Percentiles rank a stretch among this genome's conserved stretches.
Conservation (phyloP, 164 flowering plant genomes). For the Annona squamosa region DNA sequence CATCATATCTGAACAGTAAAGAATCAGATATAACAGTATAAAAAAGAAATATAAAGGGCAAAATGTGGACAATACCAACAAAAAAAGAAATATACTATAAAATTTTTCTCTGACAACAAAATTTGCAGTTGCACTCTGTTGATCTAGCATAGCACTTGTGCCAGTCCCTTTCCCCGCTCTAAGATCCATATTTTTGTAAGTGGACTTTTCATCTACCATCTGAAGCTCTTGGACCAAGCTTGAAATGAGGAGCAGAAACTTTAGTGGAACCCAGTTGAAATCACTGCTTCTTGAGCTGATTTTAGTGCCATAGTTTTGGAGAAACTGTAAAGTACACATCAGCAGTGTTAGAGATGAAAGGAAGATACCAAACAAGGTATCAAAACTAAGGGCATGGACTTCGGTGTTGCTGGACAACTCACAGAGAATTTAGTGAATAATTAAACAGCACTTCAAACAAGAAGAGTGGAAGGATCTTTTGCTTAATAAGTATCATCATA, state of each 20-base stretch:
- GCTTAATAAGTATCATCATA: too few species aligned
- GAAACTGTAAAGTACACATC: conserved; percentile 44
- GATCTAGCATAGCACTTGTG: conserved; percentile 15
- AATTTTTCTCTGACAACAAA: conserved; percentile 30
- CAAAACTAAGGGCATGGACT: too few species aligned
- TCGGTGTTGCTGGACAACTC: too few species aligned
- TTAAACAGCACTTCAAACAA: too few species aligned
- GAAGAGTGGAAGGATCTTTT: too few species aligned
- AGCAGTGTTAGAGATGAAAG: not conserved
- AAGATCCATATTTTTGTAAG: conserved; percentile 14
- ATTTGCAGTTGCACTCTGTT: conserved; percentile 14
- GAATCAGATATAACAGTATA: not conserved
- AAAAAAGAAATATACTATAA: conserved; percentile 22
- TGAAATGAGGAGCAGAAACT: conserved; percentile 53
- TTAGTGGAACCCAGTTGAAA: conserved; percentile 35
- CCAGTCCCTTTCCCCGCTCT: conserved; percentile 17
- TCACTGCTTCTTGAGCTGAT: conserved; percentile 25
- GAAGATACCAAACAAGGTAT: too few species aligned
- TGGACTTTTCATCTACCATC: conserved; percentile 29
- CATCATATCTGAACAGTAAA: not conserved
- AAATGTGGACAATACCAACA: conserved; percentile 47
- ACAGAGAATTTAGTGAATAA: too few species aligned
- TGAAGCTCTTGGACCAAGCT: conserved; percentile 68
- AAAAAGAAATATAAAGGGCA: not conserved
- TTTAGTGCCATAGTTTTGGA: conserved; percentile 36